Base-by-base conservation (phyloP, 1,284 basidiomycete species). In the Neotropicomus parvogracilis region DNA sequence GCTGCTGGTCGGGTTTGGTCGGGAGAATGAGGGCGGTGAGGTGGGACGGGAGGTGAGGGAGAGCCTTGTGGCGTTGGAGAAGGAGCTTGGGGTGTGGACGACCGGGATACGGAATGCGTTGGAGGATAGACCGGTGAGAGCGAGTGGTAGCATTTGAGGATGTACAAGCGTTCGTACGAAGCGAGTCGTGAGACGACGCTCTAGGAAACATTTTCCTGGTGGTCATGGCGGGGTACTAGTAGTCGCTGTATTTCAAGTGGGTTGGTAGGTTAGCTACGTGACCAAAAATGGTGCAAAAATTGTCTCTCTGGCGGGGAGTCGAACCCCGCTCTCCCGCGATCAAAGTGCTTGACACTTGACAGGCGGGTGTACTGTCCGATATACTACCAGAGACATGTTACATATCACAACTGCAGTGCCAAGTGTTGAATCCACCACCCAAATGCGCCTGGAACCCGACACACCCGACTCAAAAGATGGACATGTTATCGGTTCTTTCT, bases 71-170 rank as follows among this genome's bases (percentile, higher is more conserved):
- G 63, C 74, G 9, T 54, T 87, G 19, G 87, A 90, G 65, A 81
- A 76, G 61, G 87, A 90, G 64, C 63, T 88, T 21, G 76, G 71
- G 1, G 75, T 81, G 12, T 90, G 85, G 85, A 77, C 50, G 28
- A 55, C 46, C 9, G 65, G 66, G 1, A 37, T 65, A 19, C 65
- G 59, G 40, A 68, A 67, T 33, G 54, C 42, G 21, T 35, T 67
- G 40, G 58, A 62, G 38, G 63, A 66, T 20, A 32, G 20, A 2
- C 37, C 44, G 17, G 31, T 26, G 8, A 47, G 12, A n/a, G 14
- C 11, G 47, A 38, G 26, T 16, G 28, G 44, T 11, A 40, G 38
- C 24, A 17, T 21, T 0, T 60, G 29, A 56, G 6, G 19, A 31
- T 34, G 24, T 7, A 8, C 24, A 24, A 24, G 24, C n/a, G n/a